phyloP scores from a whole-genome alignment of 2,329 filamentous ascomycete species.

The Cladophialophora yegresii region DNA sequence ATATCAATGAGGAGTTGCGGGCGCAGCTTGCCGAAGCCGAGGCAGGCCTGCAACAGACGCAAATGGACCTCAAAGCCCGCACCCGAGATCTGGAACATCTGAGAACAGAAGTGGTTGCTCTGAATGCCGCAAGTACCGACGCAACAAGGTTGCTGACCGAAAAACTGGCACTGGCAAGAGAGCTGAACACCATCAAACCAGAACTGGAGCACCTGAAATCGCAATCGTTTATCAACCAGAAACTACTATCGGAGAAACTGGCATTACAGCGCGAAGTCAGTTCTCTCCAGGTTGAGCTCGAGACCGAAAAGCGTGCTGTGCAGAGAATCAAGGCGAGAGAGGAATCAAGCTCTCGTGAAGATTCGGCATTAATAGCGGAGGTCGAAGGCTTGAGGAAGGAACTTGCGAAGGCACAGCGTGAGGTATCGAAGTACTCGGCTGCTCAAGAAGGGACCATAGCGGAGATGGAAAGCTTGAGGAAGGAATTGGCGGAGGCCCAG shows the following conservation, averaged over 20 bases:
- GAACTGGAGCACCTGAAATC: conserved; percentile 64
- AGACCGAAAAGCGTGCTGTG: conserved; percentile 73
- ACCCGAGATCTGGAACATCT: conserved; percentile 59
- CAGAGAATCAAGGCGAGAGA: conserved; percentile 58
- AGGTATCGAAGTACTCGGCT: conserved; percentile 44
- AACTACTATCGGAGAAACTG: conserved; percentile 74
- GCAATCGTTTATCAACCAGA: conserved; percentile 64
- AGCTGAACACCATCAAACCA: conserved; percentile 60
- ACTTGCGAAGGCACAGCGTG: conserved; percentile 48
- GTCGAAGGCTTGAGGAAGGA: conserved; percentile 48
- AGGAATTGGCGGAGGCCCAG: conserved; percentile 54
- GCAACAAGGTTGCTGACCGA: conserved; percentile 69
- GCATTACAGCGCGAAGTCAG: conserved; percentile 75
- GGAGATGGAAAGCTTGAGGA: conserved; percentile 45
- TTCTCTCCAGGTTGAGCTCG: conserved; percentile 76
- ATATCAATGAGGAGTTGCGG: conserved; percentile 52
- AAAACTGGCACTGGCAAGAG: conserved; percentile 62
- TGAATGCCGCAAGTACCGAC: conserved; percentile 68
- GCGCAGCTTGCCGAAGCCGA: conserved; percentile 44
- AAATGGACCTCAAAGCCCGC: conserved; percentile 55
- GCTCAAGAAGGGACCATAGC: conserved; percentile 30
- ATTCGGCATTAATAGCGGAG: conserved; percentile 45
- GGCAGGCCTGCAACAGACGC: conserved; percentile 53
- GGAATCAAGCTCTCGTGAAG: conserved; percentile 53
- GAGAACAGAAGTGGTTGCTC: conserved; percentile 67